Conservation (phyloP, 164 flowering plant species). For the Litsea cubeba region DNA sequence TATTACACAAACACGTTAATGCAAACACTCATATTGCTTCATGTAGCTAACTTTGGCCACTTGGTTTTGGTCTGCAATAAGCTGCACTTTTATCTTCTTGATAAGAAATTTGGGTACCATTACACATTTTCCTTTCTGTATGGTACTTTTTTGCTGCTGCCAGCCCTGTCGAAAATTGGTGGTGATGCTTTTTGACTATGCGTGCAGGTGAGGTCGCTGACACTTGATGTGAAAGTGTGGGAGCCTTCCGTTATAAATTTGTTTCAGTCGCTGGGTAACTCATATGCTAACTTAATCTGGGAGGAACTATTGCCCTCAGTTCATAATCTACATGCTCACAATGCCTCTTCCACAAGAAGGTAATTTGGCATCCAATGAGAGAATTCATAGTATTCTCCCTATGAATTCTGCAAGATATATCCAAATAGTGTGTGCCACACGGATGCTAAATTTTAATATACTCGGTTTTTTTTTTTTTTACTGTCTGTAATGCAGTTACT, state of each 20-base stretch:
- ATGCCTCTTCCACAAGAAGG: slow-evolving; percentile 36
- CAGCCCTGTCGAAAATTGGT: background rate
- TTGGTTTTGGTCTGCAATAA: background rate
- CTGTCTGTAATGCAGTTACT: slow-evolving; percentile 33
- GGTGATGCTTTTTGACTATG: background rate
- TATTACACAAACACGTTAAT: background rate
- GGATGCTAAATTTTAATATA: background rate
- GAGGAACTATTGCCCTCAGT: slow-evolving; percentile 57
- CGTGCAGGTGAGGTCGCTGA: slow-evolving; percentile 79
- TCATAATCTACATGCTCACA: slow-evolving; percentile 36
- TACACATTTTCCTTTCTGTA: background rate
- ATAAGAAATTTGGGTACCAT: background rate
- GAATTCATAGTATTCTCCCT: background rate
- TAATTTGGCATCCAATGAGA: slow-evolving; percentile 18
- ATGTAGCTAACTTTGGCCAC: background rate
- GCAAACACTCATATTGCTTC: background rate
- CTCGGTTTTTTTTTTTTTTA: background rate
- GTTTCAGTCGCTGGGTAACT: slow-evolving; percentile 83
- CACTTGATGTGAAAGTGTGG: slow-evolving; percentile 94
- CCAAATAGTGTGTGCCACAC: background rate
- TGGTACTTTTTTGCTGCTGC: background rate
- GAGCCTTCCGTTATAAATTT: slow-evolving; percentile 78
- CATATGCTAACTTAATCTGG: slow-evolving; percentile 78
- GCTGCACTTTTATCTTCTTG: background rate
- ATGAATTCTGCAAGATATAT: background rate